Conservation (phyloP, 2,329 filamentous ascomycete genomes). For the Microsporum canis region DNA sequence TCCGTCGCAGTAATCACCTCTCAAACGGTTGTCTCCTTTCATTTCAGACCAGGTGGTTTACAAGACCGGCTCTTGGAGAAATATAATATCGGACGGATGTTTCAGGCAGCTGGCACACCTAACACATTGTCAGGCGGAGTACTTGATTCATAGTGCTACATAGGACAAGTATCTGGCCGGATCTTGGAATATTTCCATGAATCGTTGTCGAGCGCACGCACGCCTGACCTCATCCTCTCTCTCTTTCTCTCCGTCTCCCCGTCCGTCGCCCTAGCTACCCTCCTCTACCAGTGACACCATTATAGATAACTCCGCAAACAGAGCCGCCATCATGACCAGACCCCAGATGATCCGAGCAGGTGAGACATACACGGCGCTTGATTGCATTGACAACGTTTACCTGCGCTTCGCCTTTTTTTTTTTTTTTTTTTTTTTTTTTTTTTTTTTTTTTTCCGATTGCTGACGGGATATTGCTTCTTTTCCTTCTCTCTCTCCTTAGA, state of each 20-base stretch:
- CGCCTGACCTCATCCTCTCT: neutral
- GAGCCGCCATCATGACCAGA: constrained; percentile 27
- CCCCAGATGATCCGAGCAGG: constrained; percentile 38
- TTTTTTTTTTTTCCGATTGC: neutral
- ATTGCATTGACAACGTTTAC: neutral
- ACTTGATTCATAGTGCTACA: neutral
- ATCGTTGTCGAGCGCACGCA: neutral
- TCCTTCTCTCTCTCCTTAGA: constrained; percentile 43
- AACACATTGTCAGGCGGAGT: neutral
- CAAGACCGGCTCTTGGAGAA: neutral
- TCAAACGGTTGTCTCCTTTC: neutral
- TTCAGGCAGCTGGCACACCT: neutral
- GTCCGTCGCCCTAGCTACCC: neutral
- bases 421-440: too few species aligned
- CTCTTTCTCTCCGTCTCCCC: neutral
- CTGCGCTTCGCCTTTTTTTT: neutral
- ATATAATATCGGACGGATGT: neutral
- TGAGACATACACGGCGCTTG: constrained; percentile 19
- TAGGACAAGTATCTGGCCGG: neutral
- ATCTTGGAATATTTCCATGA: neutral
- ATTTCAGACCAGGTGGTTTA: neutral
- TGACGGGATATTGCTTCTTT: neutral
- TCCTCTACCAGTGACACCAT: neutral
- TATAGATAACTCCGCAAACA: neutral
- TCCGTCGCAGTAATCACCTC: neutral